Evolutionary conservation across 495 filamentous ascomycete genomes (phyloP), one percentile per base, ranked within the genome.

Genomic region (Chaetomium tenue): DNA sequence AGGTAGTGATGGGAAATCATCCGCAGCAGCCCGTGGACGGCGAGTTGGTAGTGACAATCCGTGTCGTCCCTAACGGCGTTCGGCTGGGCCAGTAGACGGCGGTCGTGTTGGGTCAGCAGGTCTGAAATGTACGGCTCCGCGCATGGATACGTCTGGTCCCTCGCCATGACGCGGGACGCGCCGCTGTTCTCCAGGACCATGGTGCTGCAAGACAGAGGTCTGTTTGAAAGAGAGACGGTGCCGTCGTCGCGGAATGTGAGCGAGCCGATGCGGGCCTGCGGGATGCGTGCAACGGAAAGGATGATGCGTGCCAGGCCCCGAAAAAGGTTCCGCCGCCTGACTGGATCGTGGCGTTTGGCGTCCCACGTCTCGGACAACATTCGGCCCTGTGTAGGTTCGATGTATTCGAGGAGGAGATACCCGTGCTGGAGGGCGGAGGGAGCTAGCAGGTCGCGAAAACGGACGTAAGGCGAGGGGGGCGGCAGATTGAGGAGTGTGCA

Each of bases 301-400:
- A 60, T 60, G 18, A 60, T 23, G 22, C 22, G 13, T 2, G 58
- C 26, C 44, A 60, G n/a, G 16, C 44, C 44, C 3, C 42, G 44
- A 26, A 60, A 60, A 12, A 60, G 44, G 18, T 7, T 48, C n/a
- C 26, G 42, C 25, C 58, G 11, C 26, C 42, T 25, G 26, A n/a
- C 58, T 8, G 15, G n/a, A 7, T 60, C 58, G 58, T 30, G 9
- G 6, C 44, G 3, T 25, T 37, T 18, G 23, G 30, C 25, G 18
- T 13, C 22, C 44, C 58, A 60, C 18, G 58, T 60, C 26, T 60
- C 44, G 26, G 44, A 60, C 3, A 60, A 44, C 44, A 60, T 50
- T 5, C 26, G 44, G 2, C 58, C 58, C 3, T 13, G 9, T 15
- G 48, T 44, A 7, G 58, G 22, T 16, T 44, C 44, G 9, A 60